Percentiles rank a stretch among this genome's conserved stretches.
phyloP scores from a whole-genome alignment of 495 filamentous ascomycete genomes.

The Hyphodiscus hymeniophilus region DNA sequence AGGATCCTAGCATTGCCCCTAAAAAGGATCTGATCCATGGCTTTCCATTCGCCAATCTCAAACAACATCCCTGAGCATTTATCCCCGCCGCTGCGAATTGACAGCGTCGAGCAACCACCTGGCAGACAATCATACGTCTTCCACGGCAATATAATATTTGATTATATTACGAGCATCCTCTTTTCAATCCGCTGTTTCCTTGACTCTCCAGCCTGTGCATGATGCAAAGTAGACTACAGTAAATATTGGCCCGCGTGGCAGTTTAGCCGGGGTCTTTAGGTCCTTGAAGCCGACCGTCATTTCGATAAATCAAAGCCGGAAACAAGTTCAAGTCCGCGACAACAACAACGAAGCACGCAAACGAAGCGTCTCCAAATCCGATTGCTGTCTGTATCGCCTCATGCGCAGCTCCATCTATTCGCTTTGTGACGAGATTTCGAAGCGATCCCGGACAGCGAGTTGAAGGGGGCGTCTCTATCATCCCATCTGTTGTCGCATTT shows the following conservation, averaged over 20 bases:
- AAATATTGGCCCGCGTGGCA: neutral
- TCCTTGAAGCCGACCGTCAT: neutral
- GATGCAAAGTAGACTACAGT: neutral
- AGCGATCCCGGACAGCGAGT: neutral
- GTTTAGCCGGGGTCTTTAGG: neutral
- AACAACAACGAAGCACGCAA: neutral
- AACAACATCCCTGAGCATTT: no score
- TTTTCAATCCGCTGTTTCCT: no score
- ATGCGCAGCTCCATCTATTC: no score
- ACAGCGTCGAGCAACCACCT: slow-evolving; percentile 1
- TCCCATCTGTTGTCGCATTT: slow-evolving; percentile 9
- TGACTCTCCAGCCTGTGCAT: neutral
- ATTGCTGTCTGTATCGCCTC: no score
- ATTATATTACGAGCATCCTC: no score
- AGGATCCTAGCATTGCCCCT: slow-evolving; percentile 9
- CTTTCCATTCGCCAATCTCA: slow-evolving; percentile 12
- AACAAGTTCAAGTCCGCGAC: neutral
- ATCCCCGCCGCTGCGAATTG: neutral
- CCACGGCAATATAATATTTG: neutral
- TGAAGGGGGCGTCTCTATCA: neutral
- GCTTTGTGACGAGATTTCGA: no score
- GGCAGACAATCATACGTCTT: slow-evolving; percentile 12
- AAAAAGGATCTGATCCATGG: neutral
- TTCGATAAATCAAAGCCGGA: neutral
- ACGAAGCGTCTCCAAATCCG: neutral